phyloP scores from a whole-genome alignment of 768 basidiomycete species.

The Cystobasidium ongulense region DNA sequence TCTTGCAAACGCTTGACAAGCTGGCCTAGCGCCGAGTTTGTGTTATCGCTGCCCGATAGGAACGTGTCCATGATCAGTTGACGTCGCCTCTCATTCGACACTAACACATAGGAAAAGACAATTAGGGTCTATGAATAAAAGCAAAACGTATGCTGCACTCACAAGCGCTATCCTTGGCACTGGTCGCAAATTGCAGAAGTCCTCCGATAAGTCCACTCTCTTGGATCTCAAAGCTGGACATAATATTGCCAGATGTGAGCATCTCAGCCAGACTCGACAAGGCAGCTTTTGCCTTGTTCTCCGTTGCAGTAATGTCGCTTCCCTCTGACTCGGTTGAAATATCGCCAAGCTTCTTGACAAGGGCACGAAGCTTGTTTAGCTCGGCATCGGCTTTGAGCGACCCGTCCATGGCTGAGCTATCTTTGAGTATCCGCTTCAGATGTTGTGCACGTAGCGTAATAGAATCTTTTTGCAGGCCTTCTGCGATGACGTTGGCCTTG shows the following conservation, averaged over 20 bases:
- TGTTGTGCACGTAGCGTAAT: conserved; percentile 86
- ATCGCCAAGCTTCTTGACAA: conserved; percentile 60
- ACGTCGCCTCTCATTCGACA: conserved; percentile 59
- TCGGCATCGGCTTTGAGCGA: conserved; percentile 35
- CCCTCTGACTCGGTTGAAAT: not conserved
- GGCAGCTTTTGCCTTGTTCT: conserved; percentile 57
- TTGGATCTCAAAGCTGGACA: conserved; percentile 91
- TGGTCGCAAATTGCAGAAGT: conserved; percentile 69
- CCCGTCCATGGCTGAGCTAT: conserved; percentile 57
- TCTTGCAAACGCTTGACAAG: conserved; percentile 96
- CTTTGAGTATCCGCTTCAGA: conserved; percentile 52
- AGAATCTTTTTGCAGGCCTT: conserved; percentile 57
- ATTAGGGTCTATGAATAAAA: not conserved
- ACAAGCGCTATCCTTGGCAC: conserved; percentile 23
- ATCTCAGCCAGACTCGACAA: conserved; percentile 60
- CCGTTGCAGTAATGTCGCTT: conserved; percentile 49
- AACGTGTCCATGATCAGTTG: conserved; percentile 74
- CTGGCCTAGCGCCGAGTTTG: conserved; percentile 57
- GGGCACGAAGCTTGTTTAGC: conserved; percentile 51
- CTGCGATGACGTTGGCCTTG: conserved; percentile 51
- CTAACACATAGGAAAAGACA: conserved; percentile 46
- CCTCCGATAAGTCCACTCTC: conserved; percentile 89
- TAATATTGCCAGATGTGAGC: conserved; percentile 58
- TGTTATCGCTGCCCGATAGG: conserved; percentile 52
- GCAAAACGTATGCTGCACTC: conserved; percentile 5